phyloP scores from a whole-genome alignment of 2,329 filamentous ascomycete species.

The Fusarium temperatum region DNA sequence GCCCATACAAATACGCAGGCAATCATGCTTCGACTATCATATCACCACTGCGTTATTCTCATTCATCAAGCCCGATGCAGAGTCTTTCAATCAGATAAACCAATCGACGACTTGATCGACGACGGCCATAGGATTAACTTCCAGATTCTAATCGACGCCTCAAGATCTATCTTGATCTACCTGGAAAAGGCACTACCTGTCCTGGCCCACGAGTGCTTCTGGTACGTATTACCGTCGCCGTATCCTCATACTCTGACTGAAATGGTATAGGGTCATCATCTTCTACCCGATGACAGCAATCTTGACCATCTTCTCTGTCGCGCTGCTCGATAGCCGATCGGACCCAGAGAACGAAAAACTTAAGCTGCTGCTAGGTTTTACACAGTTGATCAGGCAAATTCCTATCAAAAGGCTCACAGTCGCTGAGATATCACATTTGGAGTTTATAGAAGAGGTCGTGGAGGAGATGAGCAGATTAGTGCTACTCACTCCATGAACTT shows the following conservation, averaged over 20 bases:
- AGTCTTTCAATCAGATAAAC: rapidly evolving
- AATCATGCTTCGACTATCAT: background rate
- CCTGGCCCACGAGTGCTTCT: background rate
- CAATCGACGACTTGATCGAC: rapidly evolving
- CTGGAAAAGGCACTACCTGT: background rate
- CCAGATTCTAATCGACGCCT: background rate
- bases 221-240: background rate
- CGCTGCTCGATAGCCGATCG: background rate
- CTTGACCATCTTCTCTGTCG: background rate
- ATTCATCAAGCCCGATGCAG: background rate
- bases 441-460: background rate
- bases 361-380: background rate
- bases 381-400: background rate
- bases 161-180: background rate
- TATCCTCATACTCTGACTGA: too few species aligned
- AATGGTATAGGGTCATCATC: background rate
- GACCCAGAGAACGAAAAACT: background rate
- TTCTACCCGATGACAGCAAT: slow-evolving; percentile 7
- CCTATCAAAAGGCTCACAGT: background rate
- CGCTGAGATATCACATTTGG: background rate
- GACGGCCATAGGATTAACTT: background rate
- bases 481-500: rapidly evolving
- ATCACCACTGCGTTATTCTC: background rate
- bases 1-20: background rate
- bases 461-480: background rate